Conservation (phyloP, 352 stramenopile species). For the Globisporangium yorkense region DNA sequence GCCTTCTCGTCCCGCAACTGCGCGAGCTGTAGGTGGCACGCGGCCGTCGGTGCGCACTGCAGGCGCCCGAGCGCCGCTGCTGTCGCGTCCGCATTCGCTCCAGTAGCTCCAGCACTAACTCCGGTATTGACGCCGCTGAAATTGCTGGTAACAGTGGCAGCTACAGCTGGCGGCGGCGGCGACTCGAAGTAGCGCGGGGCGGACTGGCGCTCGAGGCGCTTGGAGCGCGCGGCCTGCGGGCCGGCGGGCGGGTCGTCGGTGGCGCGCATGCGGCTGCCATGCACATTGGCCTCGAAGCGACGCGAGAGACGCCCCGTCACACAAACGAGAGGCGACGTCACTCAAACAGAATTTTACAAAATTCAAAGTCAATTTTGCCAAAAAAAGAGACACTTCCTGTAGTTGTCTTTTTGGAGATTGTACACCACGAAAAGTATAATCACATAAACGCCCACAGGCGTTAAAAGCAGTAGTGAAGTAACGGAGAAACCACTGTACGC, state of each 20-base stretch:
- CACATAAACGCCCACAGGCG: too few species aligned
- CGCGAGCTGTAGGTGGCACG: conserved; percentile 36
- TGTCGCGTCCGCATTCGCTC: not conserved
- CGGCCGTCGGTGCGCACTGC: conserved; percentile 13
- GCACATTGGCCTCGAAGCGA: not conserved
- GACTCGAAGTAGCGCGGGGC: not conserved
- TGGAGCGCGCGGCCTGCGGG: conserved; percentile 15
- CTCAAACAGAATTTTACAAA: too few species aligned
- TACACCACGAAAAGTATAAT: too few species aligned
- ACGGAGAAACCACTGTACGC: too few species aligned
- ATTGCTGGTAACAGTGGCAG: not conserved
- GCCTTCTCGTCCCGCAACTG: conserved; percentile 51
- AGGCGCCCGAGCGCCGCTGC: conserved; percentile 2
- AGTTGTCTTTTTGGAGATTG: too few species aligned
- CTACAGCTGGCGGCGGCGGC: not conserved
- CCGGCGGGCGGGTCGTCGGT: conserved; percentile 11
- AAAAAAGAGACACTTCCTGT: too few species aligned
- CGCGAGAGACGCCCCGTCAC: too few species aligned
- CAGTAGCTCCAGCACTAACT: not conserved
- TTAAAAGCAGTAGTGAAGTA: too few species aligned
- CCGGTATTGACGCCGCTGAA: not conserved
- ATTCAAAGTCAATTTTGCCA: too few species aligned
- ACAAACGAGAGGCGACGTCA: too few species aligned
- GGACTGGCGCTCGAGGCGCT: conserved; percentile 13
- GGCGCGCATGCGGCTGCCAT: conserved; percentile 14